phyloP scores from a whole-genome alignment of 2,329 filamentous ascomycete genomes.

The Pseudogymnoascus sp. region DNA sequence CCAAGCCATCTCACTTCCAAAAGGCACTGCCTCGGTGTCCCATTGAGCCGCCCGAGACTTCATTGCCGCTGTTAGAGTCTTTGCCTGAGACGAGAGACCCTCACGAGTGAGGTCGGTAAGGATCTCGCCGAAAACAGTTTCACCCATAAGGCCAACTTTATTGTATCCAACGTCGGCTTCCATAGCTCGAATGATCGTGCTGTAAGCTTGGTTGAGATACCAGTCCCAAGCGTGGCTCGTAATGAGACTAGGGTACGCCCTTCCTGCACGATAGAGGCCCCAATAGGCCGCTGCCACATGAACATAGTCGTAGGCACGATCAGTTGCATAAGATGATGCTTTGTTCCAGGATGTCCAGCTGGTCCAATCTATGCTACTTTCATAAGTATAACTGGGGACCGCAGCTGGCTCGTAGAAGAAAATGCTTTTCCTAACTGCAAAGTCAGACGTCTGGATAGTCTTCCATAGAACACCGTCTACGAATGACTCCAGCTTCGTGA shows the following conservation, averaged over 20 bases:
- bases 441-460: conserved; percentile 39
- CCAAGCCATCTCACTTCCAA: conserved; percentile 55
- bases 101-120: conserved; percentile 44
- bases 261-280: conserved; percentile 46
- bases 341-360: conserved; percentile 46
- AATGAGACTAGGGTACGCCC: conserved; percentile 39
- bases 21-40: conserved; percentile 44
- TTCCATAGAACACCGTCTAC: conserved; percentile 43
- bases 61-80: conserved; percentile 39
- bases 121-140: conserved; percentile 48
- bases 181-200: conserved; percentile 37
- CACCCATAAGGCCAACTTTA: conserved; percentile 48
- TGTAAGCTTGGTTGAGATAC: conserved; percentile 48
- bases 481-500: conserved; percentile 47
- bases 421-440: conserved; percentile 44
- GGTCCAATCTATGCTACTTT: conserved; percentile 37
- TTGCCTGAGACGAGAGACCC: conserved; percentile 32
- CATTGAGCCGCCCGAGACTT: conserved; percentile 40
- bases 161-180: conserved; percentile 36
- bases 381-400: conserved; percentile 36
- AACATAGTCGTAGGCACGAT: conserved; percentile 52
- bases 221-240: conserved; percentile 39
- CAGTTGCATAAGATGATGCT: conserved; percentile 35
- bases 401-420: conserved; percentile 47
- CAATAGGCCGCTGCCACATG: conserved; percentile 49